Conservation (phyloP, 2,329 filamentous ascomycete genomes). For the Chaetomium globosum region DNA sequence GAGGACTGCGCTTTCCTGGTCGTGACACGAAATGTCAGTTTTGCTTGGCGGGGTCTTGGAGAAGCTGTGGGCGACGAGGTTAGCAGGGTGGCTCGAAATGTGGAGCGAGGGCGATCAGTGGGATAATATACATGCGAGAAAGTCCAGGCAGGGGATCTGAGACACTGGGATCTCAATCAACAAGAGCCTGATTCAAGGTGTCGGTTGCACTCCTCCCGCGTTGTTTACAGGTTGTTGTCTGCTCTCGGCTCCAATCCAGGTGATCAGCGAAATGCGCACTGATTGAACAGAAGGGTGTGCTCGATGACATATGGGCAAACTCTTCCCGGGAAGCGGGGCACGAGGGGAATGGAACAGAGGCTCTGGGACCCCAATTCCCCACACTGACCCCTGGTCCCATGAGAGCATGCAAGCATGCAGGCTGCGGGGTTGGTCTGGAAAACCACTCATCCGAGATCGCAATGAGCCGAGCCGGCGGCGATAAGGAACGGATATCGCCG, state of each 20-base stretch:
- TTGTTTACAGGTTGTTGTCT: not conserved
- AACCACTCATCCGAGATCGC: slow-evolving; percentile 22
- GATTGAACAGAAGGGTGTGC: not conserved
- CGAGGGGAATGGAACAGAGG: slow-evolving; percentile 11
- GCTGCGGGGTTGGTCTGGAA: slow-evolving; percentile 28
- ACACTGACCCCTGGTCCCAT: not conserved
- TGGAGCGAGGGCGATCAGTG: slow-evolving; percentile 16
- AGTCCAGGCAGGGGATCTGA: slow-evolving; percentile 5
- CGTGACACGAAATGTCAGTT: slow-evolving; percentile 9
- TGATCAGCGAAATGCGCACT: slow-evolving; percentile 8
- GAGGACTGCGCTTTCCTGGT: not conserved
- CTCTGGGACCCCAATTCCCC: not conserved
- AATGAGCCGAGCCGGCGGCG: slow-evolving; percentile 26
- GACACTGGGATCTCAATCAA: slow-evolving; percentile 22
- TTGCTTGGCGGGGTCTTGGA: slow-evolving; percentile 21
- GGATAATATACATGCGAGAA: slow-evolving; percentile 7
- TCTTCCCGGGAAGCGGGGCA: slow-evolving; percentile 25
- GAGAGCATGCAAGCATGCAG: slow-evolving; percentile 3
- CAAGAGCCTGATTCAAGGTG: slow-evolving; percentile 20
- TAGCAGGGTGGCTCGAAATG: slow-evolving; percentile 9
- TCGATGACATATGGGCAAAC: slow-evolving; percentile 25
- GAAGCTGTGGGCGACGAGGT: slow-evolving; percentile 14
- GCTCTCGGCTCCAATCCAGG: slow-evolving; percentile 3
- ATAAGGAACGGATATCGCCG: slow-evolving; percentile 33
- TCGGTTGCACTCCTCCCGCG: not conserved